phyloP scores from a whole-genome alignment of 2,329 filamentous ascomycete genomes.

The Eutypa lata region DNA sequence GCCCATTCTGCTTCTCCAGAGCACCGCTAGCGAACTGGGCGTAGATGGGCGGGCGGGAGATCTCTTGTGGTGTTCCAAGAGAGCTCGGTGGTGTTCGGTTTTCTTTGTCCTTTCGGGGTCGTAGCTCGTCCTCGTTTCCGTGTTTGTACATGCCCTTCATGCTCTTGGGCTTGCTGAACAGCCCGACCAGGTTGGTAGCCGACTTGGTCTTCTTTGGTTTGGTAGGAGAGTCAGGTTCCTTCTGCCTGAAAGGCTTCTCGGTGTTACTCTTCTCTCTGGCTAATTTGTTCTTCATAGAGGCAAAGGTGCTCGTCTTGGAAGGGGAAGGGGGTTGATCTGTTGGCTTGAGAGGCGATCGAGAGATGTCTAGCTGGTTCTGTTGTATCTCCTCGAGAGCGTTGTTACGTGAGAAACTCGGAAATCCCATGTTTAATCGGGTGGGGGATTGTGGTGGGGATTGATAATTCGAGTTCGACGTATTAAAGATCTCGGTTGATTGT shows the following conservation, averaged over 20 bases:
- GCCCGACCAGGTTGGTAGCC: constrained; percentile 72
- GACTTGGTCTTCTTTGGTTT: constrained; percentile 81
- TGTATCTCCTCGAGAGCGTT: constrained; percentile 55
- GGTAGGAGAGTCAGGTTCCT: constrained; percentile 43
- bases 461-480: constrained; percentile 18
- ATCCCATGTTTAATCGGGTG: constrained; percentile 25
- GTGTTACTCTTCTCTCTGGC: constrained; percentile 30
- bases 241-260: constrained; percentile 32
- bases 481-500: constrained; percentile 22
- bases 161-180: constrained; percentile 74
- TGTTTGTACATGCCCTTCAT: constrained; percentile 61
- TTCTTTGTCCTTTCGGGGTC: constrained; percentile 69
- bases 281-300: constrained; percentile 38
- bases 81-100: constrained; percentile 65
- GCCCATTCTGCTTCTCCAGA: constrained; percentile 23
- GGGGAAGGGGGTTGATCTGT: constrained; percentile 21
- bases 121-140: constrained; percentile 47
- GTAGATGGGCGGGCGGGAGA: constrained; percentile 69
- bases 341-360: constrained; percentile 24
- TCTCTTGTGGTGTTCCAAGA: constrained; percentile 35
- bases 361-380: constrained; percentile 42
- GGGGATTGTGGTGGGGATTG: constrained; percentile 20
- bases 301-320: constrained; percentile 19
- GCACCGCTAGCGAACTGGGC: constrained; percentile 61
- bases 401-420: constrained; percentile 36